phyloP scores from a whole-genome alignment of 768 basidiomycete genomes.

The Lactarius vividus region DNA sequence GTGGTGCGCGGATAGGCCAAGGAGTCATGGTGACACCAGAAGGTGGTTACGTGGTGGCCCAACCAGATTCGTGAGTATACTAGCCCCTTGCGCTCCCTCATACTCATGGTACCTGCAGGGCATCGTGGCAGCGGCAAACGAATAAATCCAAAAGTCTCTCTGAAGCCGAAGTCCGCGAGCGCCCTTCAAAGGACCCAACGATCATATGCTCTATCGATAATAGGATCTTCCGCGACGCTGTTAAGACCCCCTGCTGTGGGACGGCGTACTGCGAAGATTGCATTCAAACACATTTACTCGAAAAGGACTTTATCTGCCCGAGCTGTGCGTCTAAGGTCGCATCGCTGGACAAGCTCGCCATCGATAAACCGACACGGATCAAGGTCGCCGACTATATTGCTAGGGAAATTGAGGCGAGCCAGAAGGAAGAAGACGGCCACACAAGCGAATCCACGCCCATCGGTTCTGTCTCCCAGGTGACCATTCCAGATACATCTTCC shows the following conservation, averaged over 20 bases:
- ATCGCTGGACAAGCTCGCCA: slow-evolving; percentile 80
- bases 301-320: slow-evolving; percentile 93
- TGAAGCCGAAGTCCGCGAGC: slow-evolving; percentile 86
- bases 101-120: slow-evolving; percentile 45
- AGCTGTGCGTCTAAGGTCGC: slow-evolving; percentile 85
- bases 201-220: slow-evolving; percentile 90
- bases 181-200: slow-evolving; percentile 70
- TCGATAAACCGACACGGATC: slow-evolving; percentile 76
- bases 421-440: slow-evolving; percentile 47
- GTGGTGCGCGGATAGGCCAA: slow-evolving; percentile 63
- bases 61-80: slow-evolving; percentile 85
- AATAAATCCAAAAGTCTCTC: slow-evolving; percentile 76
- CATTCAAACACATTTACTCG: slow-evolving; percentile 89
- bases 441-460: slow-evolving; percentile 17
- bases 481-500: neutral
- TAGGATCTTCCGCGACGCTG: slow-evolving; percentile 90
- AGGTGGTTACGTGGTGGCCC: slow-evolving; percentile 95
- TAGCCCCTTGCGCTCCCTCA: neutral
- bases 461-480: slow-evolving; percentile 18
- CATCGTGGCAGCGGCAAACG: slow-evolving; percentile 93
- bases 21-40: slow-evolving; percentile 99
- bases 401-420: slow-evolving; percentile 73
- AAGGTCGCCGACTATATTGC: slow-evolving; percentile 83
- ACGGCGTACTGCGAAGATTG: slow-evolving; percentile 95
- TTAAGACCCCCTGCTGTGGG: slow-evolving; percentile 93